Base-by-base conservation (phyloP, 768 basidiomycete genomes). In the Phlegmacium glaucopus region DNA sequence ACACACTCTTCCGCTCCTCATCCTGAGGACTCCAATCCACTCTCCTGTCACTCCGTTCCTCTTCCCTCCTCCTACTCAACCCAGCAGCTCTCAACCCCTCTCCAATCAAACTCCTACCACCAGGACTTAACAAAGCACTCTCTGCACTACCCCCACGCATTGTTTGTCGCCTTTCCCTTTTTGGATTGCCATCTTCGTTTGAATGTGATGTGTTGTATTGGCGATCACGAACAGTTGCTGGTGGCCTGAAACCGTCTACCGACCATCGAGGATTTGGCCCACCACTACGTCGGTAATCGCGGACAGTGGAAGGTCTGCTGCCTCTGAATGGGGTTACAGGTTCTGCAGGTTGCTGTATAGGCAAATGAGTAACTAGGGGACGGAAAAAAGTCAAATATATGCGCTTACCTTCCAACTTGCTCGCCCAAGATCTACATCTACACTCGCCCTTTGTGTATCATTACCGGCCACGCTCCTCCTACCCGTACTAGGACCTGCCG, bases 61-160 rank as follows among this genome's bases (percentile, higher is more conserved):
- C 57, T 9, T 56, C 64, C 40, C 45, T 59, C 53, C 56, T 64
- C 60, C 73, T 58, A 26, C 72, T 75, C 47, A 90, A 67, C 9
- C 88, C 89, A 0, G 87, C 86, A 0, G 87, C 85, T 40, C 83
- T 74, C 48, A 90, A 58, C 12, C 80, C 81, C 61, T 89, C 85
- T 4, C 84, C 79, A 8, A 87, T 62, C 11, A 90, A 62, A 54
- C 76, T 82, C 48, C 85, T 65, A 9, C 79, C 62, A 11, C 66
- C 69, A 30, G 61, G 61, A 50, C 64, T 74, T 22, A 67, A 68
- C 6, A 61, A 60, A 7, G 80, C 71, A 58, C 78, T 86, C 66
- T 90, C 89, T 3, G 80, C 83, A 59, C 85, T 88, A 4, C 87
- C 87, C 0, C 76, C 77, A 29, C 87, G 70, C 12, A 76, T 61